Base-by-base conservation (phyloP, 2,329 filamentous ascomycete species). In the Penicillium sp. region DNA sequence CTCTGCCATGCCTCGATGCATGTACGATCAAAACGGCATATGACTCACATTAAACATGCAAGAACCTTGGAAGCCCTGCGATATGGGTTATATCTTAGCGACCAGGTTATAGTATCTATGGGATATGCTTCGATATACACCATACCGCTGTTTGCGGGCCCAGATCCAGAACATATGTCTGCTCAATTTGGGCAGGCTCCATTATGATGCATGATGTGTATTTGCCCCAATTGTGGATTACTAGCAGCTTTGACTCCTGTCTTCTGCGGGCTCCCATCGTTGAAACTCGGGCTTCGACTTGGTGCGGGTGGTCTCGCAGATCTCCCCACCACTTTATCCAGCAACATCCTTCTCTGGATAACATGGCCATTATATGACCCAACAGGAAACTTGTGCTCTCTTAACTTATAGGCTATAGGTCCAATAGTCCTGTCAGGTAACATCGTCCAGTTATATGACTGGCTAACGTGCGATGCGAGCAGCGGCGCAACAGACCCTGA, bases 271-370 rank as follows among this genome's bases (percentile, higher is more conserved):
- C 19, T 48, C 17, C 47, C 47, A 43, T 39, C 8, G 24, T 15
- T 8, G 32, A 33, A 33, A 48, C n/a, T 43, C 12, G 40, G 19
- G 37, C 24, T 9, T 44, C 26, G 42, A 52, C 34, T 22, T 28
- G 21, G 26, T 32, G 19, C 17, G 37, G 9, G 26, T 12, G 21
- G 6, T 38, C 49, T 35, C 33, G 39, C 26, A 32, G 31, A 17
- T 28, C 40, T 21, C 12, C n/a, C 22, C 39, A 34, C 38, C 39
- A 34, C 38, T 34, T 26, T 43, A 21, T 57, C 39, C 49, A 49
- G 51, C 58, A 57, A 46, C 42, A 50, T 53, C 52, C 53, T 53
- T 59, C 55, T 55, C 39, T 55, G 55, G 53, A 51, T 46, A 40
- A 22, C 10, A 49, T 41, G 35, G 29, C 46, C 38, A 51, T 35